Base-by-base conservation (phyloP, 2,329 filamentous ascomycete genomes). In the Monilinia vaccinii-corymbosi region DNA sequence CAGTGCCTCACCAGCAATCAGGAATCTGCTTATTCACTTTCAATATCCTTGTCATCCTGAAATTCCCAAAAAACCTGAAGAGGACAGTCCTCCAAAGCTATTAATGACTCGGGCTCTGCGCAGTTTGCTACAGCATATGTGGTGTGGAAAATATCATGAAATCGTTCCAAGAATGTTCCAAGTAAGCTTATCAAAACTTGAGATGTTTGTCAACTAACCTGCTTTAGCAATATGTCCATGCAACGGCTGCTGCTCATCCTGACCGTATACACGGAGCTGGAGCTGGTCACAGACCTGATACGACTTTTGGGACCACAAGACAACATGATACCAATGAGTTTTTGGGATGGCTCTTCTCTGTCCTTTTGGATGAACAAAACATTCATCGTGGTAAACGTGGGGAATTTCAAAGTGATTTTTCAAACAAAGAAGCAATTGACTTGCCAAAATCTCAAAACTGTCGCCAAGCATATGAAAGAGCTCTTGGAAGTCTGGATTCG, bases 1-100 rank as follows among this genome's bases (percentile, higher is more conserved):
- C 21, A 88, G 89, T 61, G 87, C 86, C 1, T 93, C 91, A 0
- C 70, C 82, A 70, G 74, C 83, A 75, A 80, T 96, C 80, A 76
- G 82, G 74, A 71, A 84, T 75, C 76, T 87, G 76, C 70, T 87
- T 70, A 69, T 89, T 74, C 74, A 81, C 71, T 67, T 77, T 71
- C 68, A 81, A 74, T 79, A 82, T 87, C 66, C 83, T 78, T 65
- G 83, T 77, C 69, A 79, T 76, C 69, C 82, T 78, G 83, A 85
- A 80, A 77, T 88, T 72, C 73, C 90, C 69, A 70, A 82, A 78
- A 89, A 87, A 69, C 77, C 78, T 11, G 82, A 84, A 18, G 76
- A 82, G 68, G 75, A 73, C 66, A 75, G 77, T 31, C 72, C 77
- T 7, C 77, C 79, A 28, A 81, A 82, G 5, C 83, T 86, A 65